These are phyloP conservation scores for Epichloe sylvatica DNA, from an alignment of 2,329 filamentous ascomycete genomes.

Conservation along the genomic window DNA sequence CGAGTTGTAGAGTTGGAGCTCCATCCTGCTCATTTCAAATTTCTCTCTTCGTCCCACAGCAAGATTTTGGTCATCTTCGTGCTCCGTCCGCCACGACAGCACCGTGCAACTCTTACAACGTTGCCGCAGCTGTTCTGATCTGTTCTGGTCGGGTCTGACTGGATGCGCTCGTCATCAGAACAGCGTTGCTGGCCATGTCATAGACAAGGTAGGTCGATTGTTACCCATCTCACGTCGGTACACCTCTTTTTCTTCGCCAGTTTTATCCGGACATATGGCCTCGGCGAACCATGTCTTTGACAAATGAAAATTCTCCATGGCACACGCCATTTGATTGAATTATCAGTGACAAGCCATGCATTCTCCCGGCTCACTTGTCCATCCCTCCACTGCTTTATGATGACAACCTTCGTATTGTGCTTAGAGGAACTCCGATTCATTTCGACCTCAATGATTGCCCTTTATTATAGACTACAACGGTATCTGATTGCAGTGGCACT, in stretches of 20 bases:
- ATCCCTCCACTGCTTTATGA: constrained; percentile 30
- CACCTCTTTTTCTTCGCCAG: background rate
- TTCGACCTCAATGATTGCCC: constrained; percentile 47
- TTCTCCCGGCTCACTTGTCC: background rate
- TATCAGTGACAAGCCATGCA: background rate
- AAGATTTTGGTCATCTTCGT: background rate
- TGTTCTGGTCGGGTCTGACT: background rate
- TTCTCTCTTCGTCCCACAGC: background rate
- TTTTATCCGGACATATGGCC: background rate
- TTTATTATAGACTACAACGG: constrained; percentile 84
- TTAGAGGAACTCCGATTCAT: constrained; percentile 42
- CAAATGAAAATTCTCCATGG: background rate
- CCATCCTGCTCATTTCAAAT: background rate
- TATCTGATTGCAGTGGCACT: constrained; percentile 58
- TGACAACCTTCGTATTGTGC: constrained; percentile 44
- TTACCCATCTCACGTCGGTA: background rate
- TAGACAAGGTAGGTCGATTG: constrained; percentile 16
- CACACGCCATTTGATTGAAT: background rate
- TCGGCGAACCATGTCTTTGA: background rate
- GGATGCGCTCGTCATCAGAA: background rate
- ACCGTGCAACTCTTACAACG: background rate
- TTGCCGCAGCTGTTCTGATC: too few relatives aligned
- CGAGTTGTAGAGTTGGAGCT: background rate
- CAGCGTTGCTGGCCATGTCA: constrained; percentile 15
- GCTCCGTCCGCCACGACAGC: background rate